These are phyloP conservation scores for Trichothecium sympodiale DNA, from an alignment of 2,329 filamentous ascomycete genomes.

Conservation along the genomic window DNA sequence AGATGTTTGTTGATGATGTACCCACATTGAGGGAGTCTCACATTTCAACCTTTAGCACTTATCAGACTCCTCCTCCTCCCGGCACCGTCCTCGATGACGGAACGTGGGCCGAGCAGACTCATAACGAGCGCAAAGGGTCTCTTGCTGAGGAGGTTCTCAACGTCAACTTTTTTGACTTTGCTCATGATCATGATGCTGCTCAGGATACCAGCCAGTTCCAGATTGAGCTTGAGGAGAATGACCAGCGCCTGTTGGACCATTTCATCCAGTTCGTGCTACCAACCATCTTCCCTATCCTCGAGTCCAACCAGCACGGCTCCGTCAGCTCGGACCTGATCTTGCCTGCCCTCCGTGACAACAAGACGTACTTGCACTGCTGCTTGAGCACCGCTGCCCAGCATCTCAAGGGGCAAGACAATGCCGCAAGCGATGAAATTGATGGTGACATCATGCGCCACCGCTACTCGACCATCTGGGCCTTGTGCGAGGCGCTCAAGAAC, in stretches of 20 bases:
- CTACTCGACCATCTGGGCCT: conserved; percentile 73
- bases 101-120: conserved; percentile 43
- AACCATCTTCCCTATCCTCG: conserved; percentile 83
- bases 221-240: conserved; percentile 77
- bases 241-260: conserved; percentile 79
- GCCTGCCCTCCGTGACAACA: conserved; percentile 81
- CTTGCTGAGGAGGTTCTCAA: conserved; percentile 56
- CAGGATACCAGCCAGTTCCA: conserved; percentile 51
- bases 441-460: conserved; percentile 87
- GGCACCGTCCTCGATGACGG: conserved; percentile 50
- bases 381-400: conserved; percentile 88
- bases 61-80: conserved; percentile 63
- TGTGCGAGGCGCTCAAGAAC: conserved; percentile 70
- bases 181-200: conserved; percentile 51
- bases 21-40: conserved; percentile 78
- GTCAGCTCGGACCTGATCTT: conserved; percentile 74
- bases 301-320: conserved; percentile 78
- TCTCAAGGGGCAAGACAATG: conserved; percentile 60
- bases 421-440: conserved; percentile 65
- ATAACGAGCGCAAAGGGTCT: conserved; percentile 44
- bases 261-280: conserved; percentile 83
- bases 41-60: conserved; percentile 88
- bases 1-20: conserved; percentile 87
- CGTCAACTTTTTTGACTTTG: conserved; percentile 75
- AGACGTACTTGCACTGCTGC: conserved; percentile 90